Base-by-base conservation (phyloP, 2,329 filamentous ascomycete genomes). In the Fusarium aywerte region DNA sequence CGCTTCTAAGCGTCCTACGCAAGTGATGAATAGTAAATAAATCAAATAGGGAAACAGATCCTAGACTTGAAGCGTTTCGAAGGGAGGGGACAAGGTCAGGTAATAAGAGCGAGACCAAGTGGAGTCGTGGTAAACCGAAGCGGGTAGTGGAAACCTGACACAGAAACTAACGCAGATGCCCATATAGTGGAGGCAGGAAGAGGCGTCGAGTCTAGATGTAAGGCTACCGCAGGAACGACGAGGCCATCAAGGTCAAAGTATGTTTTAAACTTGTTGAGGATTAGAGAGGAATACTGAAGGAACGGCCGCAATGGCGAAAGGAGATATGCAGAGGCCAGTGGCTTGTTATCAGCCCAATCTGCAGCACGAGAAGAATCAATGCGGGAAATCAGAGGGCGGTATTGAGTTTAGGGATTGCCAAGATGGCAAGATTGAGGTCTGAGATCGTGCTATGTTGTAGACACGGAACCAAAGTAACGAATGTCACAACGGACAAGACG, bases 151-250 rank as follows among this genome's bases (percentile, higher is more conserved):
- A 53, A 57, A 54, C 66, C 55, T 57, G 66, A 65, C 56, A 57
- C 57, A 71, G 59, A 50, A 58, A 68, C 42, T 59, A 69, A 55
- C 49, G 53, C 54, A 69, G 63, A 60, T 53, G 56, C 56, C 58
- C 66, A 65, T 72, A 67, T 68, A 65, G 61, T 58, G 58, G 63
- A 62, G 58, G 59, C 43, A 64, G 48, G 55, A 55, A 58, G 70
- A 69, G 68, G 65, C 68, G 71, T 53, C 51, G 53, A 62, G 68
- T 73, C 68, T 70, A 72, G 65, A 73, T 66, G 65, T 68, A 64
- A 55, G 56, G 54, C 57, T 72, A 58, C 65, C 67, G 47, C 59
- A 58, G 53, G 45, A 55, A 61, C 55, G 62, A 65, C 58, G 38
- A 52, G 56, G 48, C 44, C 51, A 61, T 61, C 35, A 65, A 52